Conservation (phyloP, 2,329 filamentous ascomycete species). For the Beauveria asiatica region DNA sequence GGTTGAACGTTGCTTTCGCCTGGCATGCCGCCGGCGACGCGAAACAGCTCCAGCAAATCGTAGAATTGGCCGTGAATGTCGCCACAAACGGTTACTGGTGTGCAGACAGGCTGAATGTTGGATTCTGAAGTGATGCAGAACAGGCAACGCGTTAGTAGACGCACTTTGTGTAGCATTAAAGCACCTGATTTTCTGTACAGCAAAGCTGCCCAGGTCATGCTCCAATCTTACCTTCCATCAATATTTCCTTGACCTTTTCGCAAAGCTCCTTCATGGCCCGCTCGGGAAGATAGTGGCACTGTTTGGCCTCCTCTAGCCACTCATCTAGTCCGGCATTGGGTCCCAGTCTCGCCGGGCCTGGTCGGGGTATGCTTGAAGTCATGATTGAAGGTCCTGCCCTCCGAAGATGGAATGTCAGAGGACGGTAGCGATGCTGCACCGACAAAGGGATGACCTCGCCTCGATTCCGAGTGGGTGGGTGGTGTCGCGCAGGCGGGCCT, state of each 20-base stretch:
- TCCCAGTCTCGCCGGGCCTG: conserved; percentile 78
- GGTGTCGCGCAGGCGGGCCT: conserved; percentile 8
- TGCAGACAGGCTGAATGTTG: conserved; percentile 96
- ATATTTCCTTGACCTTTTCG: conserved; percentile 95
- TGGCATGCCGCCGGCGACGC: conserved; percentile 93
- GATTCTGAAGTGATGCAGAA: conserved; percentile 55
- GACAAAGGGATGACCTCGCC: conserved; percentile 9
- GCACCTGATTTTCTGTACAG: neutral
- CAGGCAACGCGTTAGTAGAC: neutral
- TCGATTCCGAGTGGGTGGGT: conserved; percentile 1
- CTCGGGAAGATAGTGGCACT: conserved; percentile 95
- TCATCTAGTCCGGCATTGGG: conserved; percentile 84
- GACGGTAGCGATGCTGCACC: neutral
- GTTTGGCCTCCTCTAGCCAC: conserved; percentile 93
- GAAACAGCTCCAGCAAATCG: conserved; percentile 92
- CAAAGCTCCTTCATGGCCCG: conserved; percentile 97
- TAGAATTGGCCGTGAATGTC: conserved; percentile 99
- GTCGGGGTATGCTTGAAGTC: conserved; percentile 62
- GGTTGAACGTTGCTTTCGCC: conserved; percentile 65
- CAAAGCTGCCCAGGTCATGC: too few species aligned
- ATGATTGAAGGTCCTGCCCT: conserved; percentile 24
- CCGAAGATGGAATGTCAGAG: conserved; percentile 15
- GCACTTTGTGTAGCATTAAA: neutral
- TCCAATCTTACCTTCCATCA: conserved; percentile 75
- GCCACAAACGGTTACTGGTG: conserved; percentile 92